Conservation (phyloP, 2,329 filamentous ascomycete species). For the Huntiella omanensis region DNA sequence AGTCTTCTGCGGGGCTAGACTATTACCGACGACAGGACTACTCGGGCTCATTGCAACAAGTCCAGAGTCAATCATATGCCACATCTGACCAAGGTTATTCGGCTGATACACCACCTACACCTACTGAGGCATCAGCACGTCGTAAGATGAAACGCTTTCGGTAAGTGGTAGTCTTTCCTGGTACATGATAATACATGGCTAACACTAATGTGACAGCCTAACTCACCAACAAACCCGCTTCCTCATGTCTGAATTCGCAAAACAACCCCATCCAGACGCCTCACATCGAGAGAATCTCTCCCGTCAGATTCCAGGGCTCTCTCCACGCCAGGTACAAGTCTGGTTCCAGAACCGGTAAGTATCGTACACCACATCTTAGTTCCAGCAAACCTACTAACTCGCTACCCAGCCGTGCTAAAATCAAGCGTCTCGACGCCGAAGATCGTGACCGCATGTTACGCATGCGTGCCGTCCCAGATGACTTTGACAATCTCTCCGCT, state of each 20-base stretch:
- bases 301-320: conserved; percentile 76
- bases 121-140: conserved; percentile 26
- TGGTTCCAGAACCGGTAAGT: conserved; percentile 94
- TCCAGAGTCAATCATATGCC: too few relatives aligned
- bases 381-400: not conserved
- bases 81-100: too few relatives aligned
- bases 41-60: too few relatives aligned
- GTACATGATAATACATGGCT: not conserved
- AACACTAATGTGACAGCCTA: conserved; percentile 34
- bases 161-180: conserved; percentile 23
- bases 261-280: conserved; percentile 85
- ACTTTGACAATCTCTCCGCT: conserved; percentile 51
- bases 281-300: conserved; percentile 75
- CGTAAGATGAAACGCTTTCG: conserved; percentile 66
- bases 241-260: conserved; percentile 90
- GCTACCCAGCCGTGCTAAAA: conserved; percentile 35
- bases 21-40: too few relatives aligned
- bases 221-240: conserved; percentile 96
- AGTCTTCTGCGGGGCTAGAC: too few relatives aligned
- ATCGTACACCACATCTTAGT: not conserved
- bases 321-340: conserved; percentile 83
- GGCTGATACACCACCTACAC: not conserved
- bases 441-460: conserved; percentile 54
- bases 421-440: conserved; percentile 51
- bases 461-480: conserved; percentile 51